Evolutionary conservation across 1,139 yeast species (phyloP), one percentile per base, ranked within the genome.

Genomic region (Kodamaea suecica): DNA sequence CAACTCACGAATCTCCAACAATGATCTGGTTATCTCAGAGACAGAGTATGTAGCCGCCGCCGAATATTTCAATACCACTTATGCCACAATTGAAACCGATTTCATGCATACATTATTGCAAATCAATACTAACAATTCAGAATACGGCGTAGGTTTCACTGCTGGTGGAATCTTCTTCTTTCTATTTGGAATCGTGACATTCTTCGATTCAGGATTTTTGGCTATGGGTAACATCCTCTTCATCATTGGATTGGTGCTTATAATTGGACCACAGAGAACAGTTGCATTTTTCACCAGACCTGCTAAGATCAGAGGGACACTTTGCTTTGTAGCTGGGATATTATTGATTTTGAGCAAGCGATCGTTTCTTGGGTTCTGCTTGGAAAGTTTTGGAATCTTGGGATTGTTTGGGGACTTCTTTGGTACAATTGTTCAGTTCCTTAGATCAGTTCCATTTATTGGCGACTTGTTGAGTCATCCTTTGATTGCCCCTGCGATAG

Each of bases 121-220:
- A 5, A 12, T 10, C 16, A 3, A 4, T 42, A 50, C 60, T 60
- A 57, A 49, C 57, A 33, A 27, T 20, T 6, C 47, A 86, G 95
- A 88, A 61, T 82, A 82, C 52, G 98, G 98, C 20, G 97, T 87
- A 17, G 96, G 88, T 7, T 84, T 90, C 69, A 86, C 96, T 10
- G 90, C 95, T 17, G 85, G 84, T 17, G 97, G 92, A 40, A 75
- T 83, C 38, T 59, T 85, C 31, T 83, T 87, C 56, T 84, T 92
- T 59, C 56, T 86, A 6, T 67, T 90, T 25, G 98, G 98, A 9
- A 73, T 92, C 29, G 54, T 88, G 54, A 78, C 96, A 17, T 80
- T 92, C 45, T 92, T 92, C 54, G 97, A 92, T 56, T 73, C 95
- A 7, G 94, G 95, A 1, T 70, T 92, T 31, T 70, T 92, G 41